Evolutionary conservation across 2,329 filamentous ascomycete genomes (phyloP).

Genomic region (Acrodontium crateriforme): DNA sequence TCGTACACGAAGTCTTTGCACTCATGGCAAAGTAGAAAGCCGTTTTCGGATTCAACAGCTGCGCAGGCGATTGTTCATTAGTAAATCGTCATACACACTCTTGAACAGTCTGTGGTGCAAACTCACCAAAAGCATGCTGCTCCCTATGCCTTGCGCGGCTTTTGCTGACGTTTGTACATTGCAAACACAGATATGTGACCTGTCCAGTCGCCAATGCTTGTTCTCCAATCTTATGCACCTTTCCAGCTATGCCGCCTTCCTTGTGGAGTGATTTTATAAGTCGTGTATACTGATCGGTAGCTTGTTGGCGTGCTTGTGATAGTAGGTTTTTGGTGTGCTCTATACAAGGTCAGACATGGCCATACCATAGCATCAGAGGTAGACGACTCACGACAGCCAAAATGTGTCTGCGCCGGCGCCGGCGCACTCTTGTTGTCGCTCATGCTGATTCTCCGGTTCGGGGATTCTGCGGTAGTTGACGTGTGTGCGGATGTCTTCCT

Average conservation of each 20-base stretch:
- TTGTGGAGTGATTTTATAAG: constrained; percentile 60
- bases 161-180: constrained; percentile 56
- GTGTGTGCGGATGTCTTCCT: too few species aligned
- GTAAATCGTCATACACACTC: constrained; percentile 3
- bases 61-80: too few species aligned
- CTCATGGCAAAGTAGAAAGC: constrained; percentile 64
- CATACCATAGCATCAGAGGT: neutral
- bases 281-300: constrained; percentile 57
- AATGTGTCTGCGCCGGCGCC: constrained; percentile 10
- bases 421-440: too few species aligned
- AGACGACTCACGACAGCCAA: constrained; percentile 8
- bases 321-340: constrained; percentile 61
- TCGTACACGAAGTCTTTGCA: constrained; percentile 77
- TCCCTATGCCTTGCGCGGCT: constrained; percentile 60
- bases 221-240: constrained; percentile 42
- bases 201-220: constrained; percentile 11
- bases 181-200: constrained; percentile 50
- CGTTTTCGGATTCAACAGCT: constrained; percentile 68
- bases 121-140: constrained; percentile 58
- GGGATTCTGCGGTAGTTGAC: too few species aligned
- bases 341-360: constrained; percentile 22
- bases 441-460: too few species aligned
- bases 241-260: constrained; percentile 51
- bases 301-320: constrained; percentile 52
- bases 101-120: neutral